These are phyloP conservation scores for Carpinus fangiana DNA, from an alignment of 306 rosid genomes.

Conservation along the genomic window DNA sequence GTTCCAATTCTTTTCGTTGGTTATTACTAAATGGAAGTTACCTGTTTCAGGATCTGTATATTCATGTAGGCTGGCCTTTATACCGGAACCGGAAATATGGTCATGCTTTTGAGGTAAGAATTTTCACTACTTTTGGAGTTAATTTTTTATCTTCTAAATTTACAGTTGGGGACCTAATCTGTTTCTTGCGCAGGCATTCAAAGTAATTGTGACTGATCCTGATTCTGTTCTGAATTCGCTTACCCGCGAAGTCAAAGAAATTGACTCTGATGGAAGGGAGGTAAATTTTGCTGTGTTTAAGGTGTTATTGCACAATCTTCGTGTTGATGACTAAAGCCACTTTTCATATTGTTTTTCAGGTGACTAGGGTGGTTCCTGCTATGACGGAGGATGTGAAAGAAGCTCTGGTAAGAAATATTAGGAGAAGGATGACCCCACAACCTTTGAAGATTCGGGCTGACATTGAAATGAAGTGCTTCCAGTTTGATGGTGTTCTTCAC, in stretches of 20 bases:
- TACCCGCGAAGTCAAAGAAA: slow-evolving; percentile 80
- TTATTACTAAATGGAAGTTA: slow-evolving; percentile 17
- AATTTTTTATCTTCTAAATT: slow-evolving; percentile 4
- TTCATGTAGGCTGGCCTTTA: slow-evolving; percentile 91
- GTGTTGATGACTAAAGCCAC: slow-evolving; percentile 11
- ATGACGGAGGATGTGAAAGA: slow-evolving; percentile 86
- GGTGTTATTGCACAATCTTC: not conserved
- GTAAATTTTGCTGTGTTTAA: slow-evolving; percentile 36
- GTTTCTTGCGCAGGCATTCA: slow-evolving; percentile 71
- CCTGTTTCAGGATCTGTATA: slow-evolving; percentile 70
- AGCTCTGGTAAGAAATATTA: slow-evolving; percentile 73
- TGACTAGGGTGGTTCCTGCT: slow-evolving; percentile 83
- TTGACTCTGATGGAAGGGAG: slow-evolving; percentile 88
- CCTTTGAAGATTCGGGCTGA: slow-evolving; percentile 96
- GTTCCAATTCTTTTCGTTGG: not conserved
- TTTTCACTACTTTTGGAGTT: not conserved
- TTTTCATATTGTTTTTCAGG: slow-evolving; percentile 38
- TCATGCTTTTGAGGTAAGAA: slow-evolving; percentile 92
- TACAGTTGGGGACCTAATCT: slow-evolving; percentile 8
- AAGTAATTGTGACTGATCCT: slow-evolving; percentile 81
- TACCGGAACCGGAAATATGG: slow-evolving; percentile 92
- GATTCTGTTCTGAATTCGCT: slow-evolving; percentile 80
- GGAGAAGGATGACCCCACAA: slow-evolving; percentile 95
- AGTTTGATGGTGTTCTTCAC: slow-evolving; percentile 96
- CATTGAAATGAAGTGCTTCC: slow-evolving; percentile 95